phyloP scores from a whole-genome alignment of 2,329 filamentous ascomycete species.

The Akanthomyces dipterigenus region DNA sequence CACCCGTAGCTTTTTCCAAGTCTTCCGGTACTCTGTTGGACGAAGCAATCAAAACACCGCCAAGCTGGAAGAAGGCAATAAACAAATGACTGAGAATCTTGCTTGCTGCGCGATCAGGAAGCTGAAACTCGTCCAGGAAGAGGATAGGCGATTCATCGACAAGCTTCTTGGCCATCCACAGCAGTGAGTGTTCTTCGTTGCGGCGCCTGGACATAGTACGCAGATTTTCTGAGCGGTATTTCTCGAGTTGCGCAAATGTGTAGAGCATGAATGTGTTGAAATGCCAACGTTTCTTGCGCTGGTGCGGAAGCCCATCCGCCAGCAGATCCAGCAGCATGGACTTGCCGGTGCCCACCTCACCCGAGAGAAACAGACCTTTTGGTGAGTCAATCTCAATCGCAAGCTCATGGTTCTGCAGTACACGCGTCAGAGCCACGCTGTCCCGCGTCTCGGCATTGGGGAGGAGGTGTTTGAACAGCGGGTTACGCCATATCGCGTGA shows the following conservation, averaged over 20 bases:
- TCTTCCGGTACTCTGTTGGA: conserved; percentile 82
- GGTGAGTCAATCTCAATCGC: conserved; percentile 68
- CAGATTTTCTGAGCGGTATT: conserved; percentile 41
- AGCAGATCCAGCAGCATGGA: conserved; percentile 79
- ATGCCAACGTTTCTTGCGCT: conserved; percentile 69
- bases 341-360: conserved; percentile 78
- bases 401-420: conserved; percentile 64
- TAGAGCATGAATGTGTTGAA: conserved; percentile 86
- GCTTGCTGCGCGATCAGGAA: conserved; percentile 69
- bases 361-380: conserved; percentile 67
- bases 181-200: conserved; percentile 53
- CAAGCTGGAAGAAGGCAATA: conserved; percentile 73
- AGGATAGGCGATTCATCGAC: conserved; percentile 68
- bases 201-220: conserved; percentile 15
- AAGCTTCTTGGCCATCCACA: conserved; percentile 70
- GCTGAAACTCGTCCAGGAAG: conserved; percentile 78
- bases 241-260: conserved; percentile 64
- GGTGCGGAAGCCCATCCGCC: conserved; percentile 68
- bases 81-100: conserved; percentile 76
- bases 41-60: conserved; percentile 72
- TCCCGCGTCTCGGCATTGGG: conserved; percentile 48
- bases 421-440: conserved; percentile 57
- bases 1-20: conserved; percentile 65
- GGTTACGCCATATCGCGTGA: conserved; percentile 53
- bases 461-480: conserved; percentile 54